phyloP scores from a whole-genome alignment of 257 asterid species.

The Jacaranda copaia region DNA sequence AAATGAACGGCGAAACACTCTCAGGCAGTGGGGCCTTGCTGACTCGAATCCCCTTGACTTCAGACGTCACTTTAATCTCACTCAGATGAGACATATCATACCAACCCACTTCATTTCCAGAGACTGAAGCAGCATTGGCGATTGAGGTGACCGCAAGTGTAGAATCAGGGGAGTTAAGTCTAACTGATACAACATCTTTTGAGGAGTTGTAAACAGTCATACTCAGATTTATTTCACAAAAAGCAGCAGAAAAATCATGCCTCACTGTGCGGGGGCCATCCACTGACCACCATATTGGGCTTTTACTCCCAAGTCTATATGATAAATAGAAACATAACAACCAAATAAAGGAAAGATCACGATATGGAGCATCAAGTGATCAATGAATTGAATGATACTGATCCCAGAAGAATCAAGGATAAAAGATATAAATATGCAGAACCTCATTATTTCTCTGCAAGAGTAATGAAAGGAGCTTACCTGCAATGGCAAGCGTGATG shows the following conservation, averaged over 20 bases:
- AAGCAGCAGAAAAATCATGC: constrained; percentile 65
- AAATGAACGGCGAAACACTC: constrained; percentile 68
- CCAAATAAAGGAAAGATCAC: not conserved
- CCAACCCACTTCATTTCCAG: constrained; percentile 88
- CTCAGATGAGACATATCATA: constrained; percentile 56
- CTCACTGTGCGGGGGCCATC: constrained; percentile 68
- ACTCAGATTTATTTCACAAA: constrained; percentile 73
- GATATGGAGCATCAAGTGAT: constrained; percentile 12
- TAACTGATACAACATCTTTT: constrained; percentile 58
- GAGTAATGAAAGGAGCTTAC: constrained; percentile 40
- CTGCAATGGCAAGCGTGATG: constrained; percentile 79
- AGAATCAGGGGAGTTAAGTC: constrained; percentile 59
- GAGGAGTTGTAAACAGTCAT: constrained; percentile 78
- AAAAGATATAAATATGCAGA: constrained; percentile 4
- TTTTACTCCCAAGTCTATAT: constrained; percentile 59
- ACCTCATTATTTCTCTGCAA: constrained; percentile 1
- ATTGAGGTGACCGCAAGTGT: constrained; percentile 37
- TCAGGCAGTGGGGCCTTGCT: constrained; percentile 51
- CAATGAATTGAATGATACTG: not conserved
- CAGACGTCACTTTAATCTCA: constrained; percentile 65
- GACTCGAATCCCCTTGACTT: constrained; percentile 44
- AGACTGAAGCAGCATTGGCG: constrained; percentile 45
- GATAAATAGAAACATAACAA: constrained; percentile 28
- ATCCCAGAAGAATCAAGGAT: not conserved
- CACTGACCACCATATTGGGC: constrained; percentile 89